Base-by-base conservation (phyloP, 768 basidiomycete species). In the Coprinopsis strossmayeri region DNA sequence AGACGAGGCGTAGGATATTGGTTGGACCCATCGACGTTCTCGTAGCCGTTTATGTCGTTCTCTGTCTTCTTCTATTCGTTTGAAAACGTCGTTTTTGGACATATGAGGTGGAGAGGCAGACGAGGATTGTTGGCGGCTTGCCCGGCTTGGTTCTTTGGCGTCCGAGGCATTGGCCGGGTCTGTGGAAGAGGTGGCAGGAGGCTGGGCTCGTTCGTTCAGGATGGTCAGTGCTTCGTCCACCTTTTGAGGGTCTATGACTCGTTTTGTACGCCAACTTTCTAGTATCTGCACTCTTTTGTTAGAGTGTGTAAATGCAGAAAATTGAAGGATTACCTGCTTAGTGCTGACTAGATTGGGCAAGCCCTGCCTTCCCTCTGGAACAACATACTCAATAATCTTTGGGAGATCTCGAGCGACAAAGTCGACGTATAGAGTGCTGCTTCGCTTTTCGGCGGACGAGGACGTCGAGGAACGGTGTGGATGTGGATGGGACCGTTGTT, bases 11-110 rank as follows among this genome's bases (percentile, higher is more conserved):
- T 80, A 81, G 3, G 80, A 73, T 7, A 82, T 71, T 1, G 84
- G 82, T 59, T 90, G 87, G n/a, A 89, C 87, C 92, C 92, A 95
- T 37, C 91, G 80, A 30, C 88, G 79, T 63, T 95, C 92, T 39
- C 91, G 81, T 2, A 95, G 72, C 11, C 92, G 82, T 67, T 95
- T 95, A 59, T 94, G 92, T 53, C 93, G 79, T 58, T 94, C 92
- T 1, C 91, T 74, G 62, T 94, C 92, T 57, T 94, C 91, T 62
- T 95, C 91, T 55, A 95, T 91, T 11, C 91, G 83, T 50, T 85
- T 82, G 59, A 90, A 76, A 24, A 91, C 77, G 45, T 93, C 90
- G n/a, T 69, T 65, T 7, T 78, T 76, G 1, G 81, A 73, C 42
- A 87, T 73, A 0, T 66, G 55, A 49, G 56, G 61, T 21, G 59